A percentile compares a stretch with the other conserved stretches of the same genome.
These are phyloP conservation scores for Mycena latifolia DNA, from an alignment of 768 basidiomycete genomes.

Conservation along the genomic window DNA sequence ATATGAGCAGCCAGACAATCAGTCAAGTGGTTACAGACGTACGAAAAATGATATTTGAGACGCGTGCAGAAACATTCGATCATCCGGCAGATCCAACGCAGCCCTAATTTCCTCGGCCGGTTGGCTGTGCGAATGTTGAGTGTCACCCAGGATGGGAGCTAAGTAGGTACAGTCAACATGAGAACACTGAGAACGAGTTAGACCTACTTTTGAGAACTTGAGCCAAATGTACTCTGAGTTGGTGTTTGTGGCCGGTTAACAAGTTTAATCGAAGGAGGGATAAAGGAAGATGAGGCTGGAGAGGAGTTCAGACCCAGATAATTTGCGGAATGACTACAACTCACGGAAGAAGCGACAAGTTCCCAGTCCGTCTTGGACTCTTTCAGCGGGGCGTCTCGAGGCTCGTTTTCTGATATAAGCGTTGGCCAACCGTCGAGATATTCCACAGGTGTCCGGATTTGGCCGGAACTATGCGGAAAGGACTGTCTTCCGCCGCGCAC, in stretches of 20 bases:
- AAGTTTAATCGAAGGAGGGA: constrained; percentile 69
- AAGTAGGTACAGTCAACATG: constrained; percentile 13
- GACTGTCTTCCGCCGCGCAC: constrained; percentile 65
- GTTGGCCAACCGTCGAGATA: constrained; percentile 62
- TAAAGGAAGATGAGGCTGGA: constrained; percentile 58
- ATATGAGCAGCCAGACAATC: constrained; percentile 2
- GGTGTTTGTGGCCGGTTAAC: constrained; percentile 77
- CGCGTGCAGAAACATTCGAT: constrained; percentile 73
- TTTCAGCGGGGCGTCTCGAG: constrained; percentile 41
- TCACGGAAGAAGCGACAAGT: constrained; percentile 61
- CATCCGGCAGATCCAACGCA: constrained; percentile 49
- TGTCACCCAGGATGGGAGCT: constrained; percentile 80
- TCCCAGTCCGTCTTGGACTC: constrained; percentile 69
- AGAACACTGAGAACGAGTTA: neutral
- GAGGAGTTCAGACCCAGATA: constrained; percentile 33
- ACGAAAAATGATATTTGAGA: constrained; percentile 69
- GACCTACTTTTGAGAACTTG: constrained; percentile 60
- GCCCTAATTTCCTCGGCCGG: constrained; percentile 42
- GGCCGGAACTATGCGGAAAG: constrained; percentile 53
- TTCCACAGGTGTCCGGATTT: constrained; percentile 57
- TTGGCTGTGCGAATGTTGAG: constrained; percentile 57
- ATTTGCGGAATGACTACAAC: constrained; percentile 6
- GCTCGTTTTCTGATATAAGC: constrained; percentile 37
- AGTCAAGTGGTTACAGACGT: constrained; percentile 34
- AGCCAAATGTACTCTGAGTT: constrained; percentile 76